Evolutionary conservation across 192 early-diverging fungal species (phyloP).

Genomic region (Chytriomyces hyalinus): DNA sequence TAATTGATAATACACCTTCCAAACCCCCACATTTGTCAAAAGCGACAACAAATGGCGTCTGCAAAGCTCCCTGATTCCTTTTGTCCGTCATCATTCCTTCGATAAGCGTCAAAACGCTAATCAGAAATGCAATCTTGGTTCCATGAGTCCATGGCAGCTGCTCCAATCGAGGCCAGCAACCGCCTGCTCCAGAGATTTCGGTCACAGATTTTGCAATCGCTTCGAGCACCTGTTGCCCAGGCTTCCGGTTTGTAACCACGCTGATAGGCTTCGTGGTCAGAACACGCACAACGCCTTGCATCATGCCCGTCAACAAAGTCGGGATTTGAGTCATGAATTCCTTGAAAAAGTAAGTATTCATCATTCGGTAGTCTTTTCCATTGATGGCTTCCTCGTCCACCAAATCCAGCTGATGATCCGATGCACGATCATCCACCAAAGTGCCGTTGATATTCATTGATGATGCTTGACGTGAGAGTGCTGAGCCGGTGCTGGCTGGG

Average conservation of each 20-base stretch:
- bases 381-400: constrained; percentile 29
- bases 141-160: background rate
- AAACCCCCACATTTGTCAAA: constrained; percentile 66
- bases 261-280: constrained; percentile 61
- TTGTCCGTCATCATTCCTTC: constrained; percentile 44
- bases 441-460: background rate
- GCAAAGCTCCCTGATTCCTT: constrained; percentile 59
- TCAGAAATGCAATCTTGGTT: constrained; percentile 5
- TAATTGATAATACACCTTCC: constrained; percentile 51
- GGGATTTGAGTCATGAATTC: constrained; percentile 72
- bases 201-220: constrained; percentile 61
- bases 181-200: constrained; percentile 3
- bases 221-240: constrained; percentile 65
- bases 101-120: background rate
- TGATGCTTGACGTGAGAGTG: constrained; percentile 24
- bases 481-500: constrained; percentile 6
- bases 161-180: background rate
- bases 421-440: constrained; percentile 26
- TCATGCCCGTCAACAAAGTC: constrained; percentile 61
- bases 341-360: constrained; percentile 70
- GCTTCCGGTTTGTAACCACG: constrained; percentile 52
- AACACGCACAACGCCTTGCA: constrained; percentile 73
- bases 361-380: constrained; percentile 62
- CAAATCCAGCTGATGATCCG: constrained; percentile 22
- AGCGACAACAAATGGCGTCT: constrained; percentile 65